These are phyloP conservation scores for Pythium diclinum DNA, from an alignment of 352 stramenopile species.

Conservation along the genomic window DNA sequence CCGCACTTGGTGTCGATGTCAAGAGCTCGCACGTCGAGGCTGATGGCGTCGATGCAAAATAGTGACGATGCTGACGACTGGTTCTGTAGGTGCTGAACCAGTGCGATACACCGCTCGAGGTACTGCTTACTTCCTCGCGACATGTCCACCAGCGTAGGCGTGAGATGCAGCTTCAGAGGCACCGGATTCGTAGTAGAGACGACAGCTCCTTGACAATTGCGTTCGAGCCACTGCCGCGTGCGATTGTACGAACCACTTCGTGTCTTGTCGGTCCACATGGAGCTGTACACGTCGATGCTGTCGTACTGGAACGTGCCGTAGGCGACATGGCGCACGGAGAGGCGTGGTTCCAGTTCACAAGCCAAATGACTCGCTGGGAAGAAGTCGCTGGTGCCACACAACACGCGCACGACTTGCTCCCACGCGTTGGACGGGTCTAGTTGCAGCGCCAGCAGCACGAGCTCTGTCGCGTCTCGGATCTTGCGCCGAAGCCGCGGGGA, in stretches of 20 bases:
- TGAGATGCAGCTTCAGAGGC: conserved; percentile 12
- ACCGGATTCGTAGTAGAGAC: neutral
- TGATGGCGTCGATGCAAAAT: conserved; percentile 1
- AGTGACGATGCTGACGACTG: neutral
- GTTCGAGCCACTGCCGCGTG: conserved; percentile 17
- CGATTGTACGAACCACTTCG: conserved; percentile 11
- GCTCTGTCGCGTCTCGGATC: conserved; percentile 24
- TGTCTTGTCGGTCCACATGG: conserved; percentile 4
- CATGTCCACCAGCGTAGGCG: conserved; percentile 16
- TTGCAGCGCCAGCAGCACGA: conserved; percentile 17
- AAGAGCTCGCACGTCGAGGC: conserved; percentile 13
- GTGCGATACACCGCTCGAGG: neutral
- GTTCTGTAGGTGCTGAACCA: neutral
- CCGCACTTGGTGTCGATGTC: conserved; percentile 5
- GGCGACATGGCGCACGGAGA: conserved; percentile 11
- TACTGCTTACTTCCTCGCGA: conserved; percentile 9
- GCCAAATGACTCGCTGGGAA: conserved; percentile 21
- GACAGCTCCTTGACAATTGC: neutral
- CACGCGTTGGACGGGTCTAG: conserved; percentile 16
- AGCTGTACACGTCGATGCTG: conserved; percentile 16
- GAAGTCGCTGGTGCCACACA: conserved; percentile 22
- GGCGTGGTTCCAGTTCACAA: conserved; percentile 16
- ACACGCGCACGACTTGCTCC: conserved; percentile 23
- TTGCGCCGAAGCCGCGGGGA: conserved; percentile 7
- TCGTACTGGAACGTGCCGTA: conserved; percentile 23